Conservation (phyloP, 78 protist species). For the Emiliania huxleyi region DNA sequence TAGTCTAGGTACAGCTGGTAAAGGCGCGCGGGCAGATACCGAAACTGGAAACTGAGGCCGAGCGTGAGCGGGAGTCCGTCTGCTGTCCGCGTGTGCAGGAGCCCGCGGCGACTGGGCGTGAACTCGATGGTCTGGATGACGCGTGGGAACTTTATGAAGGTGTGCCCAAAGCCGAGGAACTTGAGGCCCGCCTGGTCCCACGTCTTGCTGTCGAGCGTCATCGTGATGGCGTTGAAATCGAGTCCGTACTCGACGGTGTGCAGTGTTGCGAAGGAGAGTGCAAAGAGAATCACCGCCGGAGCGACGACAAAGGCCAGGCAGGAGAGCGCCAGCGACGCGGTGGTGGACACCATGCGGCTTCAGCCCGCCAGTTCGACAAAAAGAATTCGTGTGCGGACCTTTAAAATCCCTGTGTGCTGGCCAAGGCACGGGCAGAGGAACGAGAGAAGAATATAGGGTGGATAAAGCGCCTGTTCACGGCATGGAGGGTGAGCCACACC, state of each 20-base stretch:
- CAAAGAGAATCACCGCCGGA: neutral
- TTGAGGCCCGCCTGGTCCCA: neutral
- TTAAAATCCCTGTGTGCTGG: too few relatives aligned
- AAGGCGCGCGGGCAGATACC: neutral
- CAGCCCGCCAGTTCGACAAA: too few relatives aligned
- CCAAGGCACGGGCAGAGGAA: too few relatives aligned
- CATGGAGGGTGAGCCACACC: too few relatives aligned
- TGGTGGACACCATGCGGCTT: too few relatives aligned
- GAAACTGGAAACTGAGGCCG: neutral
- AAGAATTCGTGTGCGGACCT: too few relatives aligned
- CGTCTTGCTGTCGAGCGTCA: neutral
- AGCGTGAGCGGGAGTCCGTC: neutral
- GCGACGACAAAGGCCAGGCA: neutral
- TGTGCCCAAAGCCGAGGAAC: neutral
- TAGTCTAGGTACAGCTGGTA: neutral
- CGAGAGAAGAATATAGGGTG: too few relatives aligned
- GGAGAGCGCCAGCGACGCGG: neutral
- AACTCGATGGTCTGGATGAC: neutral
- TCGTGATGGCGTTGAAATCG: neutral
- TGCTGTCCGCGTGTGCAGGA: neutral
- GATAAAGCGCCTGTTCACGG: too few relatives aligned
- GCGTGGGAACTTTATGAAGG: neutral
- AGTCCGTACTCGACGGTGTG: neutral
- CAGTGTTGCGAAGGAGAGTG: neutral
- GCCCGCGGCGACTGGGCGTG: neutral